Percentiles rank a stretch among this genome's conserved stretches.
phyloP scores from a whole-genome alignment of 192 early-diverging fungal species.

The Pilaira anomala region DNA sequence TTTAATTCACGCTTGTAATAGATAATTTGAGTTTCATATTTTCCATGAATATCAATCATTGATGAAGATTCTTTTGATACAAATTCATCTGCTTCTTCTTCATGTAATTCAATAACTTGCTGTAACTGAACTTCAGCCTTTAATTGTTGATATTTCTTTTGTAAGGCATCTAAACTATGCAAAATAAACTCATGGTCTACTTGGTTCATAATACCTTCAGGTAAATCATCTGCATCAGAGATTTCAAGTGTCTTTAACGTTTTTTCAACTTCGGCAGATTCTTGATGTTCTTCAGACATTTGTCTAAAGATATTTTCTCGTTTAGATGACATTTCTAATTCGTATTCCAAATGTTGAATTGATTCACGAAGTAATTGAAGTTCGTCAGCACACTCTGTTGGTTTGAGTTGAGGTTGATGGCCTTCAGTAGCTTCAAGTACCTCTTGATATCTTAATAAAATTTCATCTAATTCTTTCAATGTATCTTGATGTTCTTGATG shows the following conservation, averaged over 20 bases:
- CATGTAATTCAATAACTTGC: background rate
- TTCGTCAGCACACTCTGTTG: constrained; percentile 3
- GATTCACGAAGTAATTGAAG: constrained; percentile 6
- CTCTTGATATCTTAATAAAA: constrained; percentile 23
- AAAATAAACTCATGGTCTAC: background rate
- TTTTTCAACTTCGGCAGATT: constrained; percentile 6
- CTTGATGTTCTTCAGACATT: constrained; percentile 12
- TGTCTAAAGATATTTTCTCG: constrained; percentile 5
- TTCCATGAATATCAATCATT: background rate
- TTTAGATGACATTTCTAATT: constrained; percentile 7
- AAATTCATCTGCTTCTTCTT: background rate
- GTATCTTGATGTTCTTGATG: constrained; percentile 26
- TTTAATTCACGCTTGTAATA: constrained; percentile 9
- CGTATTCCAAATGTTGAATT: constrained; percentile 14
- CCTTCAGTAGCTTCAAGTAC: constrained; percentile 17
- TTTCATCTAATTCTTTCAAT: constrained; percentile 21
- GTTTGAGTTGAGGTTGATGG: background rate
- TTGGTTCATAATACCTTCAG: background rate
- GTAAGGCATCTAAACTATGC: background rate
- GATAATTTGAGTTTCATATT: background rate
- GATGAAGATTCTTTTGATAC: background rate
- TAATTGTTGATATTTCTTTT: constrained; percentile 3
- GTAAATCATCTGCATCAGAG: background rate
- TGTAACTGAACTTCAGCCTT: background rate
- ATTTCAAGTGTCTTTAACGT: constrained; percentile 8